Conservation (phyloP, 139 green algal genomes). For the Chlamydomonas urium region DNA sequence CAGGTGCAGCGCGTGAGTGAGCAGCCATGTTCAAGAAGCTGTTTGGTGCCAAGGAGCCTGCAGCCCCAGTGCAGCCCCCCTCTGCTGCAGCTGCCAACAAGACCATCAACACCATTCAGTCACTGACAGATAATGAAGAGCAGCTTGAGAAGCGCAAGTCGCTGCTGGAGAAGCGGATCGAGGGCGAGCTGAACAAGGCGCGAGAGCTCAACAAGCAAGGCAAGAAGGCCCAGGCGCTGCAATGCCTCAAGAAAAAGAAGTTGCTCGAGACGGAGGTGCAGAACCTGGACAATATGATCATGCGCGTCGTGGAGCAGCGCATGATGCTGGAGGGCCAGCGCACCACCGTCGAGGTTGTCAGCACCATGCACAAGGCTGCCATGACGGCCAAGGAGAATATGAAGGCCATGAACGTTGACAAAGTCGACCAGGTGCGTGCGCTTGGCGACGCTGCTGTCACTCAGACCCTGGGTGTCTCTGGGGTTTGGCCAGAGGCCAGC, state of each 20-base stretch:
- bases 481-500: too few relatives aligned
- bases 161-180: constrained; percentile 84
- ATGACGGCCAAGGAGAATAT: constrained; percentile 74
- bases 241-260: constrained; percentile 74
- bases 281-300: constrained; percentile 81
- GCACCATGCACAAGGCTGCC: constrained; percentile 64
- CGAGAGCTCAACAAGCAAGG: constrained; percentile 72
- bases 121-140: constrained; percentile 73
- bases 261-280: constrained; percentile 78
- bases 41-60: constrained; percentile 1
- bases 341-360: constrained; percentile 66
- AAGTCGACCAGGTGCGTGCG: constrained; percentile 89
- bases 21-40: constrained; percentile 21
- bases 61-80: background rate
- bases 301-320: constrained; percentile 89
- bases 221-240: constrained; percentile 71
- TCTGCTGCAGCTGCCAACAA: background rate
- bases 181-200: constrained; percentile 76
- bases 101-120: constrained; percentile 20
- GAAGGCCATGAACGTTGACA: constrained; percentile 86
- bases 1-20: too few relatives aligned
- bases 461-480: too few relatives aligned
- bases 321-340: constrained; percentile 87
- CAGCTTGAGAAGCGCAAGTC: constrained; percentile 85
- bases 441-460: too few relatives aligned